phyloP scores from a whole-genome alignment of 164 flowering plant genomes.

The Macadamia integrifolia region DNA sequence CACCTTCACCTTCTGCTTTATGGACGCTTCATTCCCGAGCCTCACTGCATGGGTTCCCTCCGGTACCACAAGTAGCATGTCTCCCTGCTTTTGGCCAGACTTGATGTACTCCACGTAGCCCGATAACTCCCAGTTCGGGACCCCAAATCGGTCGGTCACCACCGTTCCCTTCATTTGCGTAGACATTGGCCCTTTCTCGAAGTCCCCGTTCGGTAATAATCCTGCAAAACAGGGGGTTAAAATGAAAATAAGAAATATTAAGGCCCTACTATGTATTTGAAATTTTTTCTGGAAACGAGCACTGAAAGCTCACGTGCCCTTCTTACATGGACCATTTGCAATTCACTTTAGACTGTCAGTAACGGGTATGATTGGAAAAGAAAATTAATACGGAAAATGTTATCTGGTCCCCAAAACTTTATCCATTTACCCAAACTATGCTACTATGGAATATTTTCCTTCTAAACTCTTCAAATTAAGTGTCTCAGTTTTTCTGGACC shows the following conservation, averaged over 20 bases:
- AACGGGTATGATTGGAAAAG: too few relatives aligned
- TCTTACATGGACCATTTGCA: too few relatives aligned
- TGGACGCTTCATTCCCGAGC: constrained; percentile 72
- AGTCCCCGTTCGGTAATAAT: constrained; percentile 69
- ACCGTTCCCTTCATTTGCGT: constrained; percentile 59
- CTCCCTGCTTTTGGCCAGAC: constrained; percentile 76
- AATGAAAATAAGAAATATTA: neutral
- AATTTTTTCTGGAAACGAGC: neutral
- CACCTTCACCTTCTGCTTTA: constrained; percentile 55
- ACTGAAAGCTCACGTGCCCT: neutral
- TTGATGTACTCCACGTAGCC: constrained; percentile 82
- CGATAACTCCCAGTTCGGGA: constrained; percentile 68
- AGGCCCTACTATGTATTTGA: too few relatives aligned
- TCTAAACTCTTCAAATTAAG: too few relatives aligned
- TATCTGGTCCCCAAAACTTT: too few relatives aligned
- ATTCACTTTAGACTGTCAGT: too few relatives aligned
- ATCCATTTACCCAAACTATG: too few relatives aligned
- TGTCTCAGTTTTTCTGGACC: too few relatives aligned
- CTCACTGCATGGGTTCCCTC: constrained; percentile 72
- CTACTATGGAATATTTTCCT: too few relatives aligned
- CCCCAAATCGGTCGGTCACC: constrained; percentile 37
- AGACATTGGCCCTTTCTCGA: constrained; percentile 63
- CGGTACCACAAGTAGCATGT: constrained; percentile 82
- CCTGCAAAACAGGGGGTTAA: constrained; percentile 31
- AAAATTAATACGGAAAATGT: too few relatives aligned